Conservation (phyloP, 306 rosid genomes). For the Castanospermum australe region DNA sequence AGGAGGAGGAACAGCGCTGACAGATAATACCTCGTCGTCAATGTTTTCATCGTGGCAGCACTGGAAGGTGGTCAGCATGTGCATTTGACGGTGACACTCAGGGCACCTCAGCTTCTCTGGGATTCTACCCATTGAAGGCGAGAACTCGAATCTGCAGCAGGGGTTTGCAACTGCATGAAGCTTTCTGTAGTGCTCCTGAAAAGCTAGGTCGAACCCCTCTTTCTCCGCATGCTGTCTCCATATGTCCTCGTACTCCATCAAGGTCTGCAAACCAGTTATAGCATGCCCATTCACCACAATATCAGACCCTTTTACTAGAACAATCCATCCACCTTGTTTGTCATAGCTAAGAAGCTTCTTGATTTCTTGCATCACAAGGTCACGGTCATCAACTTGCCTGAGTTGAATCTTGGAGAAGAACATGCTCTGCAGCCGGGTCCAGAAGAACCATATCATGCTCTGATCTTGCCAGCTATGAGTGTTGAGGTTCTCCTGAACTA, state of each 20-base stretch:
- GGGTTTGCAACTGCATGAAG: constrained; percentile 34
- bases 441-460: constrained; percentile 66
- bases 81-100: constrained; percentile 49
- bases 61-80: constrained; percentile 51
- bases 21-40: constrained; percentile 33
- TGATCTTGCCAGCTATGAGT: constrained; percentile 48
- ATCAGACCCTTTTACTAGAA: constrained; percentile 46
- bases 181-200: constrained; percentile 28
- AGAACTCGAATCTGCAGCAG: constrained; percentile 46
- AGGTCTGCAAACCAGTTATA: constrained; percentile 24
- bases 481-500: constrained; percentile 39
- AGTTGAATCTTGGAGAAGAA: constrained; percentile 59
- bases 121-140: constrained; percentile 37
- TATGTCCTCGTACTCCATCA: constrained; percentile 40
- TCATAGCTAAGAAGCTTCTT: constrained; percentile 57
- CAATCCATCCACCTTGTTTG: constrained; percentile 49
- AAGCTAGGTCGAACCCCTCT: constrained; percentile 46
- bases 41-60: constrained; percentile 52
- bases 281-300: constrained; percentile 53
- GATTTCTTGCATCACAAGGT: constrained; percentile 50
- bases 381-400: constrained; percentile 35
- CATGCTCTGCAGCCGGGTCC: constrained; percentile 71
- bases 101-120: constrained; percentile 50
- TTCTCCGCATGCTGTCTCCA: constrained; percentile 41
- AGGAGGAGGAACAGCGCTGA: constrained; percentile 20